A percentile compares a stretch with the other conserved stretches of the same genome.
Conservation (phyloP, 140 eudicot species). For the Cichorium intybus region DNA sequence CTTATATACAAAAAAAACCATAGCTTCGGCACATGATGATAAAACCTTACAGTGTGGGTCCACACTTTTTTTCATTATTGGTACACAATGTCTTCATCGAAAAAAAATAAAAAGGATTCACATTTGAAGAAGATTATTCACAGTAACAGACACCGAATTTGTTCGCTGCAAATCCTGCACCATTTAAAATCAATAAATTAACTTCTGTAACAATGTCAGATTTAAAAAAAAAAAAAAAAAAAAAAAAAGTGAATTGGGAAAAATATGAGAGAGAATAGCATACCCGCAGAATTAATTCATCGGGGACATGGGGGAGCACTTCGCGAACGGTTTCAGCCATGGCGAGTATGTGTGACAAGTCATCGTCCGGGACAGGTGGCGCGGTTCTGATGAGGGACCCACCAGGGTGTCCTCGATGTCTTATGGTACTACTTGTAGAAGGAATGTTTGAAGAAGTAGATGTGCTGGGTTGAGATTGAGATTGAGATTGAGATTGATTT, state of each 20-base stretch:
- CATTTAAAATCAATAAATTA: background rate
- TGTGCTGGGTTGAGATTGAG: slow-evolving; percentile 75
- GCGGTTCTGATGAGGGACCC: slow-evolving; percentile 44
- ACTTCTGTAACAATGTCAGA: background rate
- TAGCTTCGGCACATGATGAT: too few species aligned
- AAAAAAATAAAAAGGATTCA: slow-evolving; percentile 8
- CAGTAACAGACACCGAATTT: slow-evolving; percentile 68
- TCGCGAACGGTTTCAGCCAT: slow-evolving; percentile 99
- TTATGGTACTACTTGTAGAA: slow-evolving; percentile 38
- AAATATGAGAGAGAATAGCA: background rate
- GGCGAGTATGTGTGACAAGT: slow-evolving; percentile 66
- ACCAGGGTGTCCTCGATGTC: slow-evolving; percentile 39
- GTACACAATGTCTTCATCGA: background rate
- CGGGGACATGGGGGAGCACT: slow-evolving; percentile 95
- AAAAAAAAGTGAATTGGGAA: too few species aligned
- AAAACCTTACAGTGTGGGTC: slow-evolving; percentile 12
- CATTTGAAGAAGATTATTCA: slow-evolving; percentile 92
- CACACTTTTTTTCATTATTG: background rate
- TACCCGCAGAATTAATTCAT: slow-evolving; percentile 90
- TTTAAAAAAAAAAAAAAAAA: too few species aligned
- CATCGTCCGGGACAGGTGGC: slow-evolving; percentile 47
- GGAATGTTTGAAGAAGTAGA: slow-evolving; percentile 45
- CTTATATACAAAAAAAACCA: slow-evolving; percentile 35
- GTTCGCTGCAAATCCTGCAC: slow-evolving; percentile 78
- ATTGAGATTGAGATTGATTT: slow-evolving; percentile 62